phyloP scores from a whole-genome alignment of 345 rosid genomes.

The Murraya koenigii region DNA sequence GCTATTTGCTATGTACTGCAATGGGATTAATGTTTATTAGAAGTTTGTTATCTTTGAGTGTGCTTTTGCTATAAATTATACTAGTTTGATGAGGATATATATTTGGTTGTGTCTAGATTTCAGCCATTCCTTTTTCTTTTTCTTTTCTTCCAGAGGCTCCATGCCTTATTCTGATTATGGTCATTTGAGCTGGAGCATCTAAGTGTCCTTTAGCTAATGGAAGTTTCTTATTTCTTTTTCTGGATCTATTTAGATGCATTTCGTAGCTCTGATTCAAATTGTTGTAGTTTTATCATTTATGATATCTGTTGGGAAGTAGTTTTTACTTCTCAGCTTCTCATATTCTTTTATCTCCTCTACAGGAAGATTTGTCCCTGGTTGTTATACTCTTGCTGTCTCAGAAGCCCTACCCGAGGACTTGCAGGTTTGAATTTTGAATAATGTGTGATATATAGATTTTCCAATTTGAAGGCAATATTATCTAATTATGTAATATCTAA shows the following conservation, averaged over 20 bases:
- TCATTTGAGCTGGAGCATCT: not conserved
- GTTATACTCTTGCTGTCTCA: conserved; percentile 83
- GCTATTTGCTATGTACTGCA: not conserved
- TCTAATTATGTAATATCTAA: not conserved
- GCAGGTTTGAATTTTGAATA: conserved; percentile 47
- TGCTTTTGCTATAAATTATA: not conserved
- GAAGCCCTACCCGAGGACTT: conserved; percentile 80
- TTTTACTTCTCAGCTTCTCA: not conserved
- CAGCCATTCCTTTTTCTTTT: not conserved
- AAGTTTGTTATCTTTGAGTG: not conserved
- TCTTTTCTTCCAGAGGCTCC: not conserved
- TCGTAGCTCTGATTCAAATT: not conserved
- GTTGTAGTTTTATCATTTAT: not conserved
- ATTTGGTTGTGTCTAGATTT: not conserved
- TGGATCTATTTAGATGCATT: not conserved
- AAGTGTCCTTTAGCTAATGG: not conserved
- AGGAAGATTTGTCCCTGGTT: conserved; percentile 88
- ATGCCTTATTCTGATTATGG: not conserved
- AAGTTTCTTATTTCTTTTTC: not conserved
- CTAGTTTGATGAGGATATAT: not conserved
- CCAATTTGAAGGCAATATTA: not conserved
- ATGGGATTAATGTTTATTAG: not conserved
- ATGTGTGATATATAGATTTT: not conserved
- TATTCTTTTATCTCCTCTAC: conserved; percentile 9
- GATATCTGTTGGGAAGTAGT: not conserved